Base-by-base conservation (phyloP, 78 protist species). In the Capsaspora owczarzaki region DNA sequence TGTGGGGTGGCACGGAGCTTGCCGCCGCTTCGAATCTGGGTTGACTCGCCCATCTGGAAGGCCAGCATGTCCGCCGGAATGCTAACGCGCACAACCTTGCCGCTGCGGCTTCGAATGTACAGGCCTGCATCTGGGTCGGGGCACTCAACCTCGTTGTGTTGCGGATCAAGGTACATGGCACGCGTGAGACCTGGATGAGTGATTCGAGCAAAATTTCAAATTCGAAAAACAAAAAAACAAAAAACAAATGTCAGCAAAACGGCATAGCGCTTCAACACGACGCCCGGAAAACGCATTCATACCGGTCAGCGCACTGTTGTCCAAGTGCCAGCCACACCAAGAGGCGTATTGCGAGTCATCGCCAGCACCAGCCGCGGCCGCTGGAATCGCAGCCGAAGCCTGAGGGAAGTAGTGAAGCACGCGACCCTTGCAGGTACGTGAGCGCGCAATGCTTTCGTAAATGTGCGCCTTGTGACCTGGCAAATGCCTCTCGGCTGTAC, bases 1-100 rank as follows among this genome's bases (percentile, higher is more conserved):
- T 86, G 89, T 35, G 85, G 85, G 6, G 89, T 86, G 29, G 89
- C 89, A 23, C 43, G 63, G 42, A 86, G 81, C 46, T 16, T 10
- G 47, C 89, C 89, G 41, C 89, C 89, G 31, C 79, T 29, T 56
- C 10, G 78, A 31, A 86, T 51, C 61, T 86, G 89, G 43, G 66
- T 23, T 22, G 80, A 1, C 75, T 85, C 79, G 29, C 88, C 88
- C 31, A 80, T 68, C 61, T 85, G 88, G 78, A 85, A 85, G 10
- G 85, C 88, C 12, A 80, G 61, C 14, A 27, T 12, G 74, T 85
- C 88, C 22, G 41, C 41, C 42, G 70, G 70, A 61, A 61, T 61
- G 70, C 6, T 27, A 4, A 33, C 70, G 42, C 33, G 40, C 33
- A 53, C 31, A 22, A 53, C 20, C 31, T 53, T 22, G 63, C 20